phyloP scores from a whole-genome alignment of 805 yeast species.

The Torulaspora quercuum region DNA sequence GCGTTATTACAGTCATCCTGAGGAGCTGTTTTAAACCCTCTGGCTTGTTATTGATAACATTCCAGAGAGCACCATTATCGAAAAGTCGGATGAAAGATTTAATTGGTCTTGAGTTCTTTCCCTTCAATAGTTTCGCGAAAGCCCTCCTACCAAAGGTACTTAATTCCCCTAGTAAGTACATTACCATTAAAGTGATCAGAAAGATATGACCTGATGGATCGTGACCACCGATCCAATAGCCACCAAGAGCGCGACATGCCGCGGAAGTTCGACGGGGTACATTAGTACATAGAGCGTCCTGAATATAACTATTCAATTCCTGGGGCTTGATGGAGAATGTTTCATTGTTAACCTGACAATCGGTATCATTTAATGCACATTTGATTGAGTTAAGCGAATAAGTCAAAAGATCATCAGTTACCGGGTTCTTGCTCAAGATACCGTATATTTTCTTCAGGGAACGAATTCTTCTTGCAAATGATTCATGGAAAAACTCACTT shows the following conservation, averaged over 20 bases:
- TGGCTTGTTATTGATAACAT: constrained; percentile 12
- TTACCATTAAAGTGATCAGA: constrained; percentile 44
- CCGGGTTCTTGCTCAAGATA: constrained; percentile 5
- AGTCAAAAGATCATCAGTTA: constrained; percentile 4
- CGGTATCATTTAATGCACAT: constrained; percentile 11
- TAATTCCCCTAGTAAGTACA: constrained; percentile 61
- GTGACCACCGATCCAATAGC: constrained; percentile 81
- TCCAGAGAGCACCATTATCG: constrained; percentile 17
- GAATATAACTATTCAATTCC: constrained; percentile 18
- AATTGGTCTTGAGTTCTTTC: constrained; percentile 1
- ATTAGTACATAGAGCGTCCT: constrained; percentile 15
- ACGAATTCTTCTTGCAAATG: constrained; percentile 16
- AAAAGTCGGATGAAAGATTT: constrained; percentile 9
- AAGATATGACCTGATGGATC: constrained; percentile 96
- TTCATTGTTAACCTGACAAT: background rate
- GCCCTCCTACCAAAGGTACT: constrained; percentile 22
- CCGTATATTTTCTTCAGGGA: constrained; percentile 18
- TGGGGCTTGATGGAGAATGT: constrained; percentile 10
- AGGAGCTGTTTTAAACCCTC: constrained; percentile 5
- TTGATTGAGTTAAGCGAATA: constrained; percentile 11
- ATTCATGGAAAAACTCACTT: constrained; percentile 21
- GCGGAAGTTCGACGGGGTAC: constrained; percentile 36
- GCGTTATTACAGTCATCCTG: constrained; percentile 12
- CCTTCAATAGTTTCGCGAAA: constrained; percentile 4
- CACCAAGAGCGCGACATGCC: constrained; percentile 54